phyloP scores from a whole-genome alignment of 2,329 filamentous ascomycete genomes.

The Akanthomyces muscarius region DNA sequence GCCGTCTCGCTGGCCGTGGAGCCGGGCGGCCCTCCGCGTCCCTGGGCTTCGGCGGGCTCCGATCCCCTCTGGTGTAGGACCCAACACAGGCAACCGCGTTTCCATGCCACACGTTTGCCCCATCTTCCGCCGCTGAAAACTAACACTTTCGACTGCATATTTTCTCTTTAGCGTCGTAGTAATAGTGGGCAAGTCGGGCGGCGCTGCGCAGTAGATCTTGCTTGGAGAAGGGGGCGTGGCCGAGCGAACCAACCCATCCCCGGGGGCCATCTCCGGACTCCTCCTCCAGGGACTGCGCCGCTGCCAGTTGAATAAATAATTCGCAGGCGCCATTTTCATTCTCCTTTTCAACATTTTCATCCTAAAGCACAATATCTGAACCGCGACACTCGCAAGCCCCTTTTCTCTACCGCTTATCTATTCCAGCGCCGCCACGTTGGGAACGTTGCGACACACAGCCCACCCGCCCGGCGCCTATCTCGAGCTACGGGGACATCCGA shows the following conservation, averaged over 20 bases:
- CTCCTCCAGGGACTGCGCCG: not conserved
- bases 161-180: slow-evolving; percentile 3
- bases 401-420: not conserved
- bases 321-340: not conserved
- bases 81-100: not conserved
- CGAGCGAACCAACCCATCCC: not conserved
- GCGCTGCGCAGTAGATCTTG: not conserved
- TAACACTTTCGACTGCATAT: not conserved
- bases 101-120: not conserved
- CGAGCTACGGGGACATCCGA: slow-evolving; percentile 14
- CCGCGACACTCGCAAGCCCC: too few relatives aligned
- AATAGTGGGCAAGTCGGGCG: not conserved
- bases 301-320: not conserved
- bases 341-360: not conserved
- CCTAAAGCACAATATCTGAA: too few relatives aligned
- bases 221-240: not conserved
- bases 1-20: slow-evolving; percentile 13
- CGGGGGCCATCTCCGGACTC: slow-evolving; percentile 3
- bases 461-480: not conserved
- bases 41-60: slow-evolving; percentile 29
- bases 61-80: slow-evolving; percentile 6
- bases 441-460: not conserved
- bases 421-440: not conserved
- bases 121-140: not conserved
- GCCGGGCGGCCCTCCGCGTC: slow-evolving; percentile 19